Evolutionary conservation across 768 basidiomycete species (phyloP), one percentile per base, ranked within the genome.

Genomic region (Aureoboletus auriporus): DNA sequence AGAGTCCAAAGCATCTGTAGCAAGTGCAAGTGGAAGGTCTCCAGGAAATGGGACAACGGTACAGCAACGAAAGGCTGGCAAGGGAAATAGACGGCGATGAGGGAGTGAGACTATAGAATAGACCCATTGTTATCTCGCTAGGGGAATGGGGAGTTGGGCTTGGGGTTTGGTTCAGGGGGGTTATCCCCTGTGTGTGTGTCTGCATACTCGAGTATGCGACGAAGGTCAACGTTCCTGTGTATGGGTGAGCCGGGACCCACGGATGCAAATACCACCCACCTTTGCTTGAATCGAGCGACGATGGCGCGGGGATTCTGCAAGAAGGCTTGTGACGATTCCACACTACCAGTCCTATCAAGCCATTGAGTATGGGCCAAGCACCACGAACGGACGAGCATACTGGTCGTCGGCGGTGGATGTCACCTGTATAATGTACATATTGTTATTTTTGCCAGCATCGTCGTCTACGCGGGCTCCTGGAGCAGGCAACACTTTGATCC

Each of bases 371-470:
- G 20, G 16, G 28, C 4, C 11, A 29, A 40, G 39, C 10, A 20
- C 8, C 13, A 40, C 10, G 33, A 28, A 36, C 26, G 12, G n/a
- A 29, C 26, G 42, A 29, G 47, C 66, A 17, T 58, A 67, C 66
- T 71, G 75, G 55, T 79, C 79, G 39, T 80, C 78, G 28, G 69
- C 57, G 13, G 64, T 73, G 14, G 71, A 60, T 0, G 75, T 79
- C 6, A 85, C 83, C 59, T 90, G 81, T 14, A 92, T 69, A 50
- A 88, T 80, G 63, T 82, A 90, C 82, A 92, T 91, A 42, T 74
- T 80, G 54, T 77, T 73, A 53, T 87, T 83, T 66, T 71, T 77
- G 56, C 55, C 59, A 14, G 42, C 63, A 35, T 73, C 69, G n/a
- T 73, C 78, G 20, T 73, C 74, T n/a, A 72, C 73, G 10, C 76